These are phyloP conservation scores for Leucoagaricus sp. DNA, from an alignment of 1,284 basidiomycete genomes.

Conservation along the genomic window DNA sequence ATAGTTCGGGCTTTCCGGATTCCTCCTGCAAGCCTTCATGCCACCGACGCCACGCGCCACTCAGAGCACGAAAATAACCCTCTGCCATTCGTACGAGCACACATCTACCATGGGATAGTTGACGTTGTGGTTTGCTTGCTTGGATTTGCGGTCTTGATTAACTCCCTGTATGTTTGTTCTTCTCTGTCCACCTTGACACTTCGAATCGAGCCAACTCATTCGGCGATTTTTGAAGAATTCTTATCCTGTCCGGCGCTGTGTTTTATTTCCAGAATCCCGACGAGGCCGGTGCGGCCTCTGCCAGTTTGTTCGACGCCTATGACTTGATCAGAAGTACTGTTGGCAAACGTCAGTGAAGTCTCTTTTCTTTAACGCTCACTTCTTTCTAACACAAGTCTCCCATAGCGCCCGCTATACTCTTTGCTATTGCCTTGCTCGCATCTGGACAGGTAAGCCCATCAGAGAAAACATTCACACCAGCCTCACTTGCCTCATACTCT, in stretches of 20 bases:
- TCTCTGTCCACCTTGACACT: neutral
- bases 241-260: slow-evolving; percentile 69
- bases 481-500: slow-evolving; percentile 5
- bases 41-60: slow-evolving; percentile 36
- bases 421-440: slow-evolving; percentile 79
- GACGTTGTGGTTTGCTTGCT: slow-evolving; percentile 70
- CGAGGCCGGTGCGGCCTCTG: slow-evolving; percentile 40
- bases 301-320: slow-evolving; percentile 84
- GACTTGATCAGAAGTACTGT: slow-evolving; percentile 67
- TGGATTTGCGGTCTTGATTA: slow-evolving; percentile 86
- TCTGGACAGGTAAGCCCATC: slow-evolving; percentile 59
- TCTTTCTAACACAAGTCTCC: neutral
- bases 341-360: slow-evolving; percentile 56
- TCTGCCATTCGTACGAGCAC: slow-evolving; percentile 69
- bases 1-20: slow-evolving; percentile 31
- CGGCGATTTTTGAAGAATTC: slow-evolving; percentile 46
- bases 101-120: slow-evolving; percentile 77
- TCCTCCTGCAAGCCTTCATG: slow-evolving; percentile 30
- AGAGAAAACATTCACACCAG: neutral
- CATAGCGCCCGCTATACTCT: slow-evolving; percentile 74
- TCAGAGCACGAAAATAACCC: slow-evolving; percentile 65
- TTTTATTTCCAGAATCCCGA: slow-evolving; percentile 68
- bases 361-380: neutral
- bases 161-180: slow-evolving; percentile 60
- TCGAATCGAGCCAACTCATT: slow-evolving; percentile 9